These are phyloP conservation scores for Pleurotus salmoneostramineus DNA, from an alignment of 768 basidiomycete genomes.

Conservation along the genomic window DNA sequence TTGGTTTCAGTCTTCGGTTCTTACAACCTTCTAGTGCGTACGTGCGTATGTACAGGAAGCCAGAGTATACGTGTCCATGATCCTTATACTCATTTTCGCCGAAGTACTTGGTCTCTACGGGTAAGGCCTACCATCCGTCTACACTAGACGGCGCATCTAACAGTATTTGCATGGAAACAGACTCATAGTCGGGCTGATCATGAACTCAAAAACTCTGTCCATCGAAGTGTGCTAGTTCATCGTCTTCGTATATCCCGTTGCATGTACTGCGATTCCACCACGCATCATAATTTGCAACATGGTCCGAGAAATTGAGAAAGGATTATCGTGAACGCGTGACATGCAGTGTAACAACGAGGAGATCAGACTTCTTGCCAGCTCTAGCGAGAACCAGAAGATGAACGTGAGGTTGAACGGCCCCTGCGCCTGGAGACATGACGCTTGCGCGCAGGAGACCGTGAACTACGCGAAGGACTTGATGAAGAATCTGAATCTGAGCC, in stretches of 20 bases:
- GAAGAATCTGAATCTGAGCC: conserved; percentile 19
- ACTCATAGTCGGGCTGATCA: conserved; percentile 85
- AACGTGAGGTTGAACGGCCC: conserved; percentile 1
- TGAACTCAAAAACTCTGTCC: conserved; percentile 74
- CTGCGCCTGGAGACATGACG: conserved; percentile 27
- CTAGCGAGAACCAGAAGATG: conserved; percentile 3
- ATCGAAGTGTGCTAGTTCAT: conserved; percentile 24
- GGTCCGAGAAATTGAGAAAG: not conserved
- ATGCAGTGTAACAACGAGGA: not conserved
- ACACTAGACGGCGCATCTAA: not conserved
- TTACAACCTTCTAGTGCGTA: conserved; percentile 56
- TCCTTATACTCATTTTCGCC: conserved; percentile 90
- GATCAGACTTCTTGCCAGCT: not conserved
- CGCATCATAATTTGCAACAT: not conserved
- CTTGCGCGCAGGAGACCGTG: conserved; percentile 35
- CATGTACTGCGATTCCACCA: not conserved
- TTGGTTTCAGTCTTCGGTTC: not conserved
- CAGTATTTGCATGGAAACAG: conserved; percentile 25
- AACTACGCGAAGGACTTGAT: conserved; percentile 40
- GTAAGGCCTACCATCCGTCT: conserved; percentile 31
- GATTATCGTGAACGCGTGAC: not conserved
- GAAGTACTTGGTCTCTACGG: conserved; percentile 91
- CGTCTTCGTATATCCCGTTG: not conserved
- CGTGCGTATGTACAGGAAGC: conserved; percentile 89
- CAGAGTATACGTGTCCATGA: conserved; percentile 92